phyloP scores from a whole-genome alignment of 148 eudicot genomes.

The Rhododendron ovatum region DNA sequence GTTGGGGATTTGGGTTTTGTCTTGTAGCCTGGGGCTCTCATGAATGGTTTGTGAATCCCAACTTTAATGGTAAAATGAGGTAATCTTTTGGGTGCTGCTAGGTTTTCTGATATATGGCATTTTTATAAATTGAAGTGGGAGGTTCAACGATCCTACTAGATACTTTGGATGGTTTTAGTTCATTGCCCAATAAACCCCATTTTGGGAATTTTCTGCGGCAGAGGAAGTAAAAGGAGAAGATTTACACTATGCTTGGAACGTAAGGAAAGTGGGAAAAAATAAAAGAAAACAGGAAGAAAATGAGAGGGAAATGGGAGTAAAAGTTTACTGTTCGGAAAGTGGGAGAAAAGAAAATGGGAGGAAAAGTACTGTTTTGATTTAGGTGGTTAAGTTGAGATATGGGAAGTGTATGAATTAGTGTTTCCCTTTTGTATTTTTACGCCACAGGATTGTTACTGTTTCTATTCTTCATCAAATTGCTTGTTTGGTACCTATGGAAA shows the following conservation, averaged over 20 bases:
- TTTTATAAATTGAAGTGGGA: too few relatives aligned
- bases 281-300: background rate
- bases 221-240: background rate
- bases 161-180: background rate
- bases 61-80: background rate
- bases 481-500: background rate
- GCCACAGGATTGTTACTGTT: background rate
- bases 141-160: too few relatives aligned
- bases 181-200: background rate
- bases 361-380: background rate
- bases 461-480: background rate
- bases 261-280: too few relatives aligned
- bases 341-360: background rate
- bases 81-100: background rate
- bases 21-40: background rate
- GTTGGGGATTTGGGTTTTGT: slow-evolving; percentile 1
- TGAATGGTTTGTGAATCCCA: background rate
- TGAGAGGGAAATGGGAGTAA: background rate
- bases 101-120: background rate
- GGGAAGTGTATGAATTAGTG: background rate
- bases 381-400: background rate
- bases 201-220: background rate
- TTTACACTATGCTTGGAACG: too few relatives aligned
- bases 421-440: background rate
- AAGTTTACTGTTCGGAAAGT: background rate